A percentile compares a stretch with the other conserved stretches of the same genome.
These are phyloP conservation scores for Fraxinus velutina DNA, from an alignment of 305 asterid species.

Conservation along the genomic window DNA sequence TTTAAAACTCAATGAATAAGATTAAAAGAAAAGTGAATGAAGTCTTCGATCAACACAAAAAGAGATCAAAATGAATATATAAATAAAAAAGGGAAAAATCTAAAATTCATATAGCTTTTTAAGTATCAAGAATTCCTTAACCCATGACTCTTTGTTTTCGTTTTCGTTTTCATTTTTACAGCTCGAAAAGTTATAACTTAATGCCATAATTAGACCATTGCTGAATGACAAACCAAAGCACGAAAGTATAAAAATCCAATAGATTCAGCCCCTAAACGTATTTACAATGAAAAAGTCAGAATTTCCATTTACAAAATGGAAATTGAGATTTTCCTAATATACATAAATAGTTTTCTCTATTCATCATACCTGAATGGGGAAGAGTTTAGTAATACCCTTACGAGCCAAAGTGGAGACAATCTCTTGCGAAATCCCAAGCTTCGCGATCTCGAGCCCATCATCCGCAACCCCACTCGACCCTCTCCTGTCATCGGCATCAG, in stretches of 20 bases:
- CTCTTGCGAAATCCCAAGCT: constrained; percentile 69
- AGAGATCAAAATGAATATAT: background rate
- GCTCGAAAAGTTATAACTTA: background rate
- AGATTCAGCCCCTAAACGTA: background rate
- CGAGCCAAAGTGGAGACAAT: constrained; percentile 58
- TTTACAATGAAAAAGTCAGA: background rate
- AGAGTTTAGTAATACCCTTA: constrained; percentile 74
- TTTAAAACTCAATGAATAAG: background rate
- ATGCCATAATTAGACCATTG: background rate
- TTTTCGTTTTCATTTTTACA: background rate
- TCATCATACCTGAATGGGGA: constrained; percentile 79
- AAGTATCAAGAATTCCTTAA: background rate
- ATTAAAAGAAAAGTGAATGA: background rate
- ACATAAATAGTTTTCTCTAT: background rate
- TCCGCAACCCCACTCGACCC: constrained; percentile 37
- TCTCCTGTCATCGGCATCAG: constrained; percentile 46
- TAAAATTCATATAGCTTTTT: background rate
- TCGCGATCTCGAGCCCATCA: constrained; percentile 82
- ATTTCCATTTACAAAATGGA: background rate
- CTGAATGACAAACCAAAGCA: background rate
- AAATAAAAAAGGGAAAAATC: background rate
- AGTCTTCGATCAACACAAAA: background rate
- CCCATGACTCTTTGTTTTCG: background rate
- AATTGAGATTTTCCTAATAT: background rate
- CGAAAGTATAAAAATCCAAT: background rate